phyloP scores from a whole-genome alignment of 2,329 filamentous ascomycete species.

The Penicillium decumbens region DNA sequence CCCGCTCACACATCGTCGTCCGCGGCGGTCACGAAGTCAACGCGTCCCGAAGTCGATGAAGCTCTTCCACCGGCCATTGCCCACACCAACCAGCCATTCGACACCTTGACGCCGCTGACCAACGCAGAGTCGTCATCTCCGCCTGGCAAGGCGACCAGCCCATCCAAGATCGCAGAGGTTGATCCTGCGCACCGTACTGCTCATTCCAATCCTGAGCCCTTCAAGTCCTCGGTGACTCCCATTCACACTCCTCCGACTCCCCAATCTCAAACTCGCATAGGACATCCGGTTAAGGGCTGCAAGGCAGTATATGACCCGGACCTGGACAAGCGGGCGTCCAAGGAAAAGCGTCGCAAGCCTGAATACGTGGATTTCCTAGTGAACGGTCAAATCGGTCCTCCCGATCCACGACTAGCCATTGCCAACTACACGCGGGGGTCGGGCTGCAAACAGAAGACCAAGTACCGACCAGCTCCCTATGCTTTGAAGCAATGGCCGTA shows the following conservation, averaged over 20 bases:
- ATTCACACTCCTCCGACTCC: conserved; percentile 43
- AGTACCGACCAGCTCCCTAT: conserved; percentile 72
- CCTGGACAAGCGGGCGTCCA: conserved; percentile 54
- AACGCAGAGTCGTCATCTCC: conserved; percentile 64
- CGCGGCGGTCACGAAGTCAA: conserved; percentile 64
- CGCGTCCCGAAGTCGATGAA: conserved; percentile 61
- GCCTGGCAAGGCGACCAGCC: conserved; percentile 53
- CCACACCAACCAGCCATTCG: conserved; percentile 51
- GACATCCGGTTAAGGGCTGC: conserved; percentile 53
- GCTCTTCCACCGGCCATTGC: conserved; percentile 55
- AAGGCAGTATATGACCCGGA: conserved; percentile 61
- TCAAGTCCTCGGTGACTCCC: conserved; percentile 38
- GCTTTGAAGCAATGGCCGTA: conserved; percentile 75
- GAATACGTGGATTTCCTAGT: conserved; percentile 51
- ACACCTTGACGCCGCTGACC: conserved; percentile 61
- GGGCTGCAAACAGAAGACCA: conserved; percentile 62
- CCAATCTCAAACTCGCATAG: conserved; percentile 49
- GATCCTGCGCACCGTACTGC: conserved; percentile 24
- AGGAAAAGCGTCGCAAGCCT: conserved; percentile 52
- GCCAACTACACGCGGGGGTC: conserved; percentile 57
- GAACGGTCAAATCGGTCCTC: conserved; percentile 57
- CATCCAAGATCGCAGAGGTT: conserved; percentile 43
- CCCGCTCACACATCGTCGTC: conserved; percentile 16
- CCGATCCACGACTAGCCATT: conserved; percentile 75
- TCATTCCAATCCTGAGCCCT: conserved; percentile 27